Evolutionary conservation across 257 asterid genomes (phyloP), one percentile per base, ranked within the genome.

Genomic region (Leonotis leonurus): DNA sequence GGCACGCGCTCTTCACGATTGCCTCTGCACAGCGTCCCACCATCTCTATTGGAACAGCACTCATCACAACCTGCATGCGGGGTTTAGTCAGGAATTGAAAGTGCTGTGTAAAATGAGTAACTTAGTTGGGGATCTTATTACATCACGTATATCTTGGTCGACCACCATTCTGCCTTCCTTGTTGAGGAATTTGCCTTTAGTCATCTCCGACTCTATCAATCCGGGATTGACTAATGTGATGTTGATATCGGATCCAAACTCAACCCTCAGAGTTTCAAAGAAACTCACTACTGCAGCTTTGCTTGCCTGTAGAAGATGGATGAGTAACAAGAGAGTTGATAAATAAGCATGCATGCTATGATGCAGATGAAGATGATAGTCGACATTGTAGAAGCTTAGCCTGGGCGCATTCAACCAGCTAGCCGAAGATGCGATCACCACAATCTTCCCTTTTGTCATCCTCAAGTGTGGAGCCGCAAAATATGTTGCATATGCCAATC

Each of bases 321-420:
- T 6, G 33, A 8, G 8, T 13, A 11, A 22, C 6, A 33, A 33
- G 3, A 33, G 9, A 8, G 39, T 21, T 4, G 39, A 11, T n/a
- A 32, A 26, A 29, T 0, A 12, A 9, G n/a, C 18, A 24, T 35
- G 14, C 37, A 50, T 8, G 8, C 24, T 14, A 40, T 22, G 14
- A 27, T 18, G 13, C 44, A 17, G 10, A 12, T 2, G 12, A 60
- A 2, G 2, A 46, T n/a, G 64, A 54, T 40, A 54, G 61, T 66
- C 4, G 64, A 85, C 96, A 64, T 68, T 78, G 61, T 87, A 90
- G 70, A 83, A 67, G 70, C 89, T 80, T 63, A 84, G 72, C 77
- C 95, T 71, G 2, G 97, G 96, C 29, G 70, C 85, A n/a, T 87
- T 87, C 73, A 90, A 36, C 97, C 97, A 87, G 26, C 93, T 74